Evolutionary conservation across 768 basidiomycete species (phyloP).

Genomic region (Rhodotorula paludigena): DNA sequence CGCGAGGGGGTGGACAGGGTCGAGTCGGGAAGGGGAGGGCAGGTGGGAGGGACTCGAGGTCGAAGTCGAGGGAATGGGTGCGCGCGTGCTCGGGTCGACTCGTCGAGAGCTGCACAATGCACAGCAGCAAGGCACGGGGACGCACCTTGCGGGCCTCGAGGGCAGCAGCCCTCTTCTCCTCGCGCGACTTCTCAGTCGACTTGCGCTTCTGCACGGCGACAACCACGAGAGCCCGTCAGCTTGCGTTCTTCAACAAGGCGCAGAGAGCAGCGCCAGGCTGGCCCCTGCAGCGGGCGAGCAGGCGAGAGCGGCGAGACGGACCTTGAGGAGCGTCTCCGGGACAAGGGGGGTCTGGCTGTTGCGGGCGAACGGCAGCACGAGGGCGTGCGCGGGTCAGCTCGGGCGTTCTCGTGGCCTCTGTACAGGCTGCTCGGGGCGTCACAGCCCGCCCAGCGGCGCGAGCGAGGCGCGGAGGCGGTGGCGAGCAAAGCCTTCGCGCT

Average conservation of each 20-base stretch:
- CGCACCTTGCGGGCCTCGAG: slow-evolving; percentile 52
- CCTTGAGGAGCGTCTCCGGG: slow-evolving; percentile 52
- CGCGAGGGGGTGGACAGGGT: neutral
- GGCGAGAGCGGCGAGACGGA: neutral
- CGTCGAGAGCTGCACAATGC: neutral
- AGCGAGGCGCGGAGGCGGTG: neutral
- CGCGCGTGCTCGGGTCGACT: neutral
- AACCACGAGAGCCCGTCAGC: neutral
- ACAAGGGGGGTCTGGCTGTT: slow-evolving; percentile 43
- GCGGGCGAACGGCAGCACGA: too few species aligned
- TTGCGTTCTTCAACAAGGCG: neutral
- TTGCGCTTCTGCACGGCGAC: slow-evolving; percentile 47
- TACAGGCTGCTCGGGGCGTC: neutral
- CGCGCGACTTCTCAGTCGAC: slow-evolving; percentile 51
- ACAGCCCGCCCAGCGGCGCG: neutral
- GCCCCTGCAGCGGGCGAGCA: neutral
- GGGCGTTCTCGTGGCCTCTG: neutral
- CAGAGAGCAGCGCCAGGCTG: neutral
- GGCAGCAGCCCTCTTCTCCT: slow-evolving; percentile 51
- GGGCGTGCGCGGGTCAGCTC: neutral
- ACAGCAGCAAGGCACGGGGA: neutral
- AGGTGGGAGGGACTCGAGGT: neutral
- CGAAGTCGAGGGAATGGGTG: neutral
- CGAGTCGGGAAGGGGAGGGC: neutral
- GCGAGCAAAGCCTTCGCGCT: neutral